A percentile compares a stretch with the other conserved stretches of the same genome.
phyloP scores from a whole-genome alignment of 805 yeast genomes.

The Starmerella khaoyaiensis region DNA sequence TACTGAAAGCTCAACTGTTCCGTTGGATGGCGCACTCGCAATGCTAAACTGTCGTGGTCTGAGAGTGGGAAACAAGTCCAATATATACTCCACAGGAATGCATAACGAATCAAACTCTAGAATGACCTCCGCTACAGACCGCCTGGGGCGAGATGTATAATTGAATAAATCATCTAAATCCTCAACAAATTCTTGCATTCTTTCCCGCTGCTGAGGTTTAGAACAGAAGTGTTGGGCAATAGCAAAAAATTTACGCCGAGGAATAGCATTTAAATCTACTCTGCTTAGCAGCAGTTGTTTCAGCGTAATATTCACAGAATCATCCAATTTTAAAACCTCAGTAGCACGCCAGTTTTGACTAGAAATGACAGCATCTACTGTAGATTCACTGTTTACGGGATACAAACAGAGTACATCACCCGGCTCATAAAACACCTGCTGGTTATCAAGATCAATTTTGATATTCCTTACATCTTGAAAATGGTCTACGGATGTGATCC shows the following conservation, averaged over 20 bases:
- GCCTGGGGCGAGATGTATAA: constrained; percentile 84
- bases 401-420: constrained; percentile 75
- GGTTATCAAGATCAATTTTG: constrained; percentile 29
- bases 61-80: constrained; percentile 67
- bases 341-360: constrained; percentile 54
- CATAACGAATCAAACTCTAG: constrained; percentile 65
- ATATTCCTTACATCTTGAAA: constrained; percentile 81
- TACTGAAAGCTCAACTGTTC: constrained; percentile 49
- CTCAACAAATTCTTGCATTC: constrained; percentile 59
- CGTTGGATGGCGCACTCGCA: constrained; percentile 38
- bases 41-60: constrained; percentile 78
- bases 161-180: constrained; percentile 74
- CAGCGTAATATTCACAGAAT: constrained; percentile 42
- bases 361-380: constrained; percentile 52
- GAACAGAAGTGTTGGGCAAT: constrained; percentile 58
- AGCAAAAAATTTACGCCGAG: constrained; percentile 70
- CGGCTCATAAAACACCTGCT: constrained; percentile 38
- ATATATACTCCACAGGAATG: constrained; percentile 61
- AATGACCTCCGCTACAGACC: constrained; percentile 74
- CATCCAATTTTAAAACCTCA: background rate
- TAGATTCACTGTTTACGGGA: constrained; percentile 53
- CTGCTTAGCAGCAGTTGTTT: constrained; percentile 64
- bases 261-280: constrained; percentile 69
- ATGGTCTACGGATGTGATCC: constrained; percentile 61
- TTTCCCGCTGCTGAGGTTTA: constrained; percentile 60